These are phyloP conservation scores for Tardiomyces blankii DNA, from an alignment of 1,139 yeast genomes.

Conservation along the genomic window DNA sequence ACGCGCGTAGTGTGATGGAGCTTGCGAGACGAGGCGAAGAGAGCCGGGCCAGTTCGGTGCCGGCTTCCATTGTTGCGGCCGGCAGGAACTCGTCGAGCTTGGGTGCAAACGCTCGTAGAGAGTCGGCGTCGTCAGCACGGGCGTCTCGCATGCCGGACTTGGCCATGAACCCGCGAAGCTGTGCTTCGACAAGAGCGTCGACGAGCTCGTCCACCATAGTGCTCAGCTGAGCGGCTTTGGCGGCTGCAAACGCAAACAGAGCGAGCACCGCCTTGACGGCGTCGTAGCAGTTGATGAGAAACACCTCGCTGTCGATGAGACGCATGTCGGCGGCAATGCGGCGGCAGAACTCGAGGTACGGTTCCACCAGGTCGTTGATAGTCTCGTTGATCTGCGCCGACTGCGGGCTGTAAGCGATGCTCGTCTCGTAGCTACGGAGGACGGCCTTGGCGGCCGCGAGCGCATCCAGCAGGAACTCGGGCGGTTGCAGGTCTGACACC, in stretches of 20 bases:
- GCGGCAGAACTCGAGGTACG: constrained; percentile 24
- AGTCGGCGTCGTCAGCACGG: background rate
- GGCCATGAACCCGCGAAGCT: constrained; percentile 15
- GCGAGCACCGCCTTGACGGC: constrained; percentile 20
- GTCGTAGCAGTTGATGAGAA: constrained; percentile 28
- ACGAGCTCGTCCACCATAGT: constrained; percentile 18
- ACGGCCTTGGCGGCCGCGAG: constrained; percentile 24
- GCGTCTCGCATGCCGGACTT: constrained; percentile 17
- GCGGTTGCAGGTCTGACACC: constrained; percentile 23
- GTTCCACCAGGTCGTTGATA: constrained; percentile 24
- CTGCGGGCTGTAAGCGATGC: constrained; percentile 15
- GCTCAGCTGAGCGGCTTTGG: constrained; percentile 24
- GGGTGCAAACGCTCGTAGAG: constrained; percentile 1
- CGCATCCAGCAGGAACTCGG: constrained; percentile 25
- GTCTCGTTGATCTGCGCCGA: constrained; percentile 16
- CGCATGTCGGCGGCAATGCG: constrained; percentile 19
- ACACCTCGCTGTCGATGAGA: constrained; percentile 18
- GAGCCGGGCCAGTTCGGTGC: constrained; percentile 17
- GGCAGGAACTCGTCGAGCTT: constrained; percentile 26
- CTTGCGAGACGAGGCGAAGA: constrained; percentile 23
- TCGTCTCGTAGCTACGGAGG: constrained; percentile 25
- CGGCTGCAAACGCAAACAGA: constrained; percentile 19
- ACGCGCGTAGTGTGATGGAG: constrained; percentile 20
- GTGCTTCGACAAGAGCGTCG: constrained; percentile 20
- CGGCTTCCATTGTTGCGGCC: constrained; percentile 24